Conservation (phyloP, 441 rosid genomes). For the Erodium moschatum region DNA sequence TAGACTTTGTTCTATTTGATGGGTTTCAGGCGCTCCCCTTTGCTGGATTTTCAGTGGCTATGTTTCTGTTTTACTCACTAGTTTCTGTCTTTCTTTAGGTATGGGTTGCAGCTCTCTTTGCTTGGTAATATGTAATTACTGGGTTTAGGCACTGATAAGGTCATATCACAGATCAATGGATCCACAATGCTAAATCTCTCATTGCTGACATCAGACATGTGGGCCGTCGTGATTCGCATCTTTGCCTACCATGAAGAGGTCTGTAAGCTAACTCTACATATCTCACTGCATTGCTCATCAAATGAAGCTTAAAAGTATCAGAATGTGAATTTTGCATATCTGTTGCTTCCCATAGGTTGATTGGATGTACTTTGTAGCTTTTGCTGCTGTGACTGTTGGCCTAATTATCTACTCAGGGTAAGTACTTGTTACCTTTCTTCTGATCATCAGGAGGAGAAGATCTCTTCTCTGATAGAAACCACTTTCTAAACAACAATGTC, state of each 20-base stretch:
- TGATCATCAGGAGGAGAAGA: background rate
- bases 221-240: constrained; percentile 72
- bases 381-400: constrained; percentile 57
- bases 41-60: constrained; percentile 50
- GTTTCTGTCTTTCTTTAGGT: constrained; percentile 83
- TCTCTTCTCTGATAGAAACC: too few relatives aligned
- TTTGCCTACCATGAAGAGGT: constrained; percentile 87
- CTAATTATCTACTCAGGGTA: constrained; percentile 68
- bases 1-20: background rate
- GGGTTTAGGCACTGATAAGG: background rate
- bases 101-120: background rate
- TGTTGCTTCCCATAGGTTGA: constrained; percentile 42
- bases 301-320: too few relatives aligned
- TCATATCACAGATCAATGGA: constrained; percentile 47
- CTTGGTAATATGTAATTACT: too few relatives aligned
- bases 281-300: background rate
- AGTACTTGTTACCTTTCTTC: background rate
- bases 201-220: constrained; percentile 78
- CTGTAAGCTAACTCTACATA: constrained; percentile 10
- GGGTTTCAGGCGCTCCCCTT: constrained; percentile 63
- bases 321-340: background rate
- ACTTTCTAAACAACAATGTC: background rate
- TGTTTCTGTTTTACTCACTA: constrained; percentile 75
- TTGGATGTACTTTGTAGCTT: constrained; percentile 76
- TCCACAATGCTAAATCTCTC: constrained; percentile 77